phyloP scores from a whole-genome alignment of 805 yeast genomes.

The Wickerhamiella occidentalis region DNA sequence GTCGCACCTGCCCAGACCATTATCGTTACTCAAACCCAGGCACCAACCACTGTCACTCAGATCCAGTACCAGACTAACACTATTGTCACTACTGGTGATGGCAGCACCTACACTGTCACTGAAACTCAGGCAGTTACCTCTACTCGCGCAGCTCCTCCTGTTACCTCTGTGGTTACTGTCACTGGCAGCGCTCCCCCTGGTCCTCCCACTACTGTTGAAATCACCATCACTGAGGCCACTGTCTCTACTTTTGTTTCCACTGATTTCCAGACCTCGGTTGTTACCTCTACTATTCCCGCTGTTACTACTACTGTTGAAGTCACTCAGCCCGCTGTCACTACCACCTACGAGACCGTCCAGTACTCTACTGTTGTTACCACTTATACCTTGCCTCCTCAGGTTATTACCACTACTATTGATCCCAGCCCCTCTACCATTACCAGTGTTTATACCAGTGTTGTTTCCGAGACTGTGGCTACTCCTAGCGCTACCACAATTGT shows the following conservation, averaged over 20 bases:
- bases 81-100: neutral
- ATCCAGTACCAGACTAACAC: neutral
- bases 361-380: constrained; percentile 5
- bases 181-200: neutral
- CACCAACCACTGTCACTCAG: neutral
- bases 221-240: constrained; percentile 5
- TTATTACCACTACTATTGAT: constrained; percentile 2
- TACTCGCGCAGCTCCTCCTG: neutral
- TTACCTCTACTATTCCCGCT: neutral
- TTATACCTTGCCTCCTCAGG: constrained; percentile 10
- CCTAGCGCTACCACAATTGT: neutral
- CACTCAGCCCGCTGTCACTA: constrained; percentile 7
- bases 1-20: constrained; percentile 3
- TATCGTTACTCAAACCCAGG: constrained; percentile 3
- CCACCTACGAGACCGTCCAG: neutral
- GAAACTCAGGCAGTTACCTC: neutral
- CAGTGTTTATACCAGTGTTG: neutral
- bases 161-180: neutral
- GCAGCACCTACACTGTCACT: neutral
- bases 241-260: neutral
- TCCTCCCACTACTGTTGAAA: neutral
- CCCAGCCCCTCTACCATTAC: neutral
- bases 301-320: neutral
- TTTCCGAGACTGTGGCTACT: neutral
- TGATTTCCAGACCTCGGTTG: neutral